Conservation (phyloP, 495 filamentous ascomycete genomes). For the Aspergillus haitiensis region DNA sequence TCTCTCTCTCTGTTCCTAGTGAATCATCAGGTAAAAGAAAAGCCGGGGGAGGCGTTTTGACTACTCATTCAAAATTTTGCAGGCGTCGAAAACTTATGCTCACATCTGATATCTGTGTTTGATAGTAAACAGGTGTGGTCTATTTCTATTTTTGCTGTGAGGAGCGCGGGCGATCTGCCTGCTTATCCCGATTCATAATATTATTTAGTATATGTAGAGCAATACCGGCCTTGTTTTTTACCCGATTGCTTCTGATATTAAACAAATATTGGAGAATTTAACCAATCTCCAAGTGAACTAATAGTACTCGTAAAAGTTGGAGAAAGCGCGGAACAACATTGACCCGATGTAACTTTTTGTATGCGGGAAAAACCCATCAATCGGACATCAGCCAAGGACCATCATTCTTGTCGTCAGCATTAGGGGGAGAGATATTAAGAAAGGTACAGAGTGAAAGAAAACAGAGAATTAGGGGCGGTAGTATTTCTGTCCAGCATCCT, state of each 20-base stretch:
- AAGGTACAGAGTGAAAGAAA: slow-evolving; percentile 4
- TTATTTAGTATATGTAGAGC: too few relatives aligned
- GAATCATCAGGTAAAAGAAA: slow-evolving; percentile 1
- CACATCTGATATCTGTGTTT: background rate
- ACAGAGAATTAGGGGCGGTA: slow-evolving; percentile 10
- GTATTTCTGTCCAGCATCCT: slow-evolving; percentile 10
- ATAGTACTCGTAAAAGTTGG: slow-evolving; percentile 2
- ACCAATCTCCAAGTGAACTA: background rate
- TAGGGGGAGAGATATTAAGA: background rate
- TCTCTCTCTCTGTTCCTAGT: slow-evolving; percentile 17
- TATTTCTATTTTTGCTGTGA: too few relatives aligned
- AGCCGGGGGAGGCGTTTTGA: slow-evolving; percentile 11
- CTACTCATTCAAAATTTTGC: slow-evolving; percentile 9
- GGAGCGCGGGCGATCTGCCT: too few relatives aligned
- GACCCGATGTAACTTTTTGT: slow-evolving; percentile 16
- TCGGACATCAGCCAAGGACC: slow-evolving; percentile 3
- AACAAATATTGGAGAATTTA: background rate
- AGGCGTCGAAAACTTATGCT: slow-evolving; percentile 5
- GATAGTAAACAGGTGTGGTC: background rate
- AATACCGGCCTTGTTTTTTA: too few relatives aligned
- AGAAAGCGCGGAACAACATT: slow-evolving; percentile 21
- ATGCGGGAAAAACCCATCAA: slow-evolving; percentile 17
- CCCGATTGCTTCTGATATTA: background rate
- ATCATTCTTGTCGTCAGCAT: background rate
- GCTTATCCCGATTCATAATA: too few relatives aligned